Conservation (phyloP, 306 rosid genomes). For the Vigna reflexopilosa region DNA sequence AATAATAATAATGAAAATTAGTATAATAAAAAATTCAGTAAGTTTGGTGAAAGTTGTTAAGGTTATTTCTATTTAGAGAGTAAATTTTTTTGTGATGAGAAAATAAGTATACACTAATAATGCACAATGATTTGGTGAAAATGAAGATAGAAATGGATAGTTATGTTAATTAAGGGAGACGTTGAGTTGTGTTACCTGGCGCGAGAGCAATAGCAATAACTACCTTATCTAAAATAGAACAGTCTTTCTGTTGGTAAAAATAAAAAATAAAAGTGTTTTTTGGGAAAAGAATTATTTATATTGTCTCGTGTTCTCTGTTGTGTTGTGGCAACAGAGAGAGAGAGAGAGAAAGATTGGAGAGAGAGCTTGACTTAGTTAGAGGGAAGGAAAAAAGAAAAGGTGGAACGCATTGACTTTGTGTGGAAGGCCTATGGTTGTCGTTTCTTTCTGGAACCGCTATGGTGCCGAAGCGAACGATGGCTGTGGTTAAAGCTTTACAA, state of each 20-base stretch:
- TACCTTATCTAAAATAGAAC: slow-evolving; percentile 37
- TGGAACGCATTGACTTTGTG: slow-evolving; percentile 7
- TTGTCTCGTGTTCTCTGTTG: background rate
- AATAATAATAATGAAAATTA: background rate
- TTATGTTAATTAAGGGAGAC: background rate
- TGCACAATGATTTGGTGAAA: no score
- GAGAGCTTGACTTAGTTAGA: slow-evolving; percentile 33
- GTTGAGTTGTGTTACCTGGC: slow-evolving; percentile 28
- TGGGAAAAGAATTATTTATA: background rate
- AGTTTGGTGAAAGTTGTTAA: no score
- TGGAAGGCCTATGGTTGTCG: background rate
- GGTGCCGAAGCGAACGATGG: background rate
- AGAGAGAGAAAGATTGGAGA: background rate
- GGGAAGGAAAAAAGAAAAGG: background rate
- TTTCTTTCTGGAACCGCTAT: background rate
- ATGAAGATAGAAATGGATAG: background rate
- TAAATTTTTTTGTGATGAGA: no score
- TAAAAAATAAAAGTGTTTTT: background rate
- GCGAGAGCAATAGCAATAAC: slow-evolving; percentile 29
- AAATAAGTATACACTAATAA: no score
- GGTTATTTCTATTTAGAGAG: no score
- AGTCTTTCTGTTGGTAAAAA: background rate
- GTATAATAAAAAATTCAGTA: no score
- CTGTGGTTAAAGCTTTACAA: background rate
- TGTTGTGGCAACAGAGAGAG: background rate